A percentile compares a stretch with the other conserved stretches of the same genome.
Conservation (phyloP, 2,329 filamentous ascomycete species). For the Aureobasidium musti region DNA sequence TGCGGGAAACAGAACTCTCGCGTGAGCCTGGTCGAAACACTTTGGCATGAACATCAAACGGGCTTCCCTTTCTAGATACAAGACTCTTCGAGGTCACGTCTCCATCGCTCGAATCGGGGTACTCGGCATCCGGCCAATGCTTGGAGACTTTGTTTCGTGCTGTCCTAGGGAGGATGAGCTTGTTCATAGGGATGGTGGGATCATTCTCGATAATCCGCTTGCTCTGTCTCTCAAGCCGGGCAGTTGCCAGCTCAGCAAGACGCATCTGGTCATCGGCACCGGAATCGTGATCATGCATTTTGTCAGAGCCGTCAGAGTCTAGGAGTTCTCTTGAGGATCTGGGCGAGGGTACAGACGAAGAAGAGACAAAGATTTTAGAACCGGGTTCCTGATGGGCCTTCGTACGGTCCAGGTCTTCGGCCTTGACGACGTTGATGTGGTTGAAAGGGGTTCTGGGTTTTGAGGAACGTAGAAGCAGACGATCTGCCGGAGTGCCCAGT, state of each 20-base stretch:
- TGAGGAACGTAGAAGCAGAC: conserved; percentile 25
- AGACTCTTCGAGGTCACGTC: conserved; percentile 30
- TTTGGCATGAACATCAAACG: conserved; percentile 38
- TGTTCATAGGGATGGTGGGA: conserved; percentile 33
- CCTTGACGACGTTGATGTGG: conserved; percentile 10
- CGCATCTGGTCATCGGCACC: conserved; percentile 26
- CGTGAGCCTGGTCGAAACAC: conserved; percentile 37
- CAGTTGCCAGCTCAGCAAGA: conserved; percentile 34
- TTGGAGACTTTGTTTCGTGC: conserved; percentile 35
- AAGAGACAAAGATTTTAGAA: conserved; percentile 1
- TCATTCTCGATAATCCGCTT: conserved; percentile 40
- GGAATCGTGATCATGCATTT: conserved; percentile 12
- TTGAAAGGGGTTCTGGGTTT: neutral
- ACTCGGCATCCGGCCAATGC: conserved; percentile 38
- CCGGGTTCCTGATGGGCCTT: neutral
- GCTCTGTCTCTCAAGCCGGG: conserved; percentile 41
- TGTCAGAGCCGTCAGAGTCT: neutral
- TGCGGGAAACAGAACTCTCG: conserved; percentile 28
- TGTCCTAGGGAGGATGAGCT: neutral
- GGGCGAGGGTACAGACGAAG: conserved; percentile 15
- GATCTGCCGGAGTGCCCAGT: conserved; percentile 35
- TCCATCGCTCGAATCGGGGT: conserved; percentile 32
- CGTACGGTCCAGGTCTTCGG: conserved; percentile 1
- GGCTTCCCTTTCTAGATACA: conserved; percentile 11
- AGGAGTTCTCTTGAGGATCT: neutral